A percentile compares a stretch with the other conserved stretches of the same genome.
Conservation (phyloP, 1,139 yeast genomes). For the Blastobotrys indianensis region DNA sequence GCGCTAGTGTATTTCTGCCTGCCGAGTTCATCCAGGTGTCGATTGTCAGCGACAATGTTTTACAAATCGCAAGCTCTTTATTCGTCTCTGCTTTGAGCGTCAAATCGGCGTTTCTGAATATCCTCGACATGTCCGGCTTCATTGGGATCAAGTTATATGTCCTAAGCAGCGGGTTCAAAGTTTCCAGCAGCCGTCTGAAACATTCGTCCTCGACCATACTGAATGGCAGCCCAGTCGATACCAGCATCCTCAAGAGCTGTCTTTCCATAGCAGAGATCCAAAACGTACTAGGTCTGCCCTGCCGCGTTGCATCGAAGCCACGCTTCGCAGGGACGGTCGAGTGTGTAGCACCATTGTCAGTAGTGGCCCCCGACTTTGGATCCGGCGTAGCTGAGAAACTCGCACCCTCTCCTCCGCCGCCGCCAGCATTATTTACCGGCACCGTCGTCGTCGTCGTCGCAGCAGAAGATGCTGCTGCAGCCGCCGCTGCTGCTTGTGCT, state of each 20-base stretch:
- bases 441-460: not conserved
- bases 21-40: conserved; percentile 14
- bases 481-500: not conserved
- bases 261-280: conserved; percentile 13
- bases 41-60: conserved; percentile 11
- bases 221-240: conserved; percentile 10
- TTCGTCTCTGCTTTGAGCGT: conserved; percentile 6
- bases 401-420: no score
- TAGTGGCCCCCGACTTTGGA: not conserved
- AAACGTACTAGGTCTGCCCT: conserved; percentile 1
- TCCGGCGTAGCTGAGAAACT: no score
- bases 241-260: conserved; percentile 10
- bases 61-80: conserved; percentile 10
- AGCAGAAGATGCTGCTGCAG: not conserved
- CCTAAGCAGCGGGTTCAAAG: conserved; percentile 8
- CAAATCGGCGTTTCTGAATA: conserved; percentile 9
- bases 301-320: not conserved
- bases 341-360: not conserved
- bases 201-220: conserved; percentile 7
- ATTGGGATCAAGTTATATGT: conserved; percentile 8
- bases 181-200: conserved; percentile 11
- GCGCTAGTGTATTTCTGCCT: conserved; percentile 7
- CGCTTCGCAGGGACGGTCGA: not conserved
- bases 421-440: not conserved
- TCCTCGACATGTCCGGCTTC: conserved; percentile 3